These are phyloP conservation scores for Fusarium sp. DNA, from an alignment of 2,329 filamentous ascomycete species.

Conservation along the genomic window DNA sequence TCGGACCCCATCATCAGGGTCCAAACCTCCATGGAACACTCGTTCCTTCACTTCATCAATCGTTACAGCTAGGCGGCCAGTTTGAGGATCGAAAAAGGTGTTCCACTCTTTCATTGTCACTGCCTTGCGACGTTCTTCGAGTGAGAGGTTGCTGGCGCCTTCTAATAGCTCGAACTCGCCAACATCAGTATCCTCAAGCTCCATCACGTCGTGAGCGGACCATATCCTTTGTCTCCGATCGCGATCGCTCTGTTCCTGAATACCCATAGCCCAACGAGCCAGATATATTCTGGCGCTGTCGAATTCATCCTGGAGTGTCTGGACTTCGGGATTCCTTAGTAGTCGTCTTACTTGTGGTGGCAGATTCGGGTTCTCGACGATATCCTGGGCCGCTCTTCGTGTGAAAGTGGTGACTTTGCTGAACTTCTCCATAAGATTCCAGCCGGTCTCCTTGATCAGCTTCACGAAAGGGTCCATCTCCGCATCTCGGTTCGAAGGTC, in stretches of 20 bases:
- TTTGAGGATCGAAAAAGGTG: constrained; percentile 82
- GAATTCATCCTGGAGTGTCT: constrained; percentile 95
- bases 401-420: constrained; percentile 98
- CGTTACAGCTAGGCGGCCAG: constrained; percentile 81
- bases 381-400: constrained; percentile 87
- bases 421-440: constrained; percentile 96
- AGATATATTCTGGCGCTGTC: constrained; percentile 95
- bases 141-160: constrained; percentile 75
- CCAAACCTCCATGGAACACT: constrained; percentile 94
- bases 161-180: constrained; percentile 96
- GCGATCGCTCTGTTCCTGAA: constrained; percentile 93
- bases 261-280: constrained; percentile 97
- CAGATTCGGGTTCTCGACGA: constrained; percentile 89
- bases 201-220: constrained; percentile 91
- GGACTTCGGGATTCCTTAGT: constrained; percentile 91
- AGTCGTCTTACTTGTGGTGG: constrained; percentile 88
- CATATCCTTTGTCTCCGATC: constrained; percentile 89
- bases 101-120: constrained; percentile 90
- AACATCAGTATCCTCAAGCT: constrained; percentile 93
- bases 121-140: constrained; percentile 80
- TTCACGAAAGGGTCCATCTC: constrained; percentile 94
- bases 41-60: constrained; percentile 94
- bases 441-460: constrained; percentile 92
- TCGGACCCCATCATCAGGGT: constrained; percentile 88
- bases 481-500: constrained; percentile 66